phyloP scores from a whole-genome alignment of 2,329 filamentous ascomycete species.

The Xylaria sp. region DNA sequence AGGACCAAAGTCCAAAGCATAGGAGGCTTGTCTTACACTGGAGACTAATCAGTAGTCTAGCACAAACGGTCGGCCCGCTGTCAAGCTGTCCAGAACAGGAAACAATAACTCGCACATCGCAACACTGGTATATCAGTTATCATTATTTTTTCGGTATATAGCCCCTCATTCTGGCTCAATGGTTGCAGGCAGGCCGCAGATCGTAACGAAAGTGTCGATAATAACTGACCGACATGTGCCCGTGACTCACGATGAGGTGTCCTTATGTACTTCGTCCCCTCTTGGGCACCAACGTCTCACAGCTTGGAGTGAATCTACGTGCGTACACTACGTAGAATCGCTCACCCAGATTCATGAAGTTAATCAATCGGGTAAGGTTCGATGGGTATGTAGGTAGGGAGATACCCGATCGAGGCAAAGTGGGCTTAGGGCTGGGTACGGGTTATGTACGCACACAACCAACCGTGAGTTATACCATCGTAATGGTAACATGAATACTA shows the following conservation, averaged over 20 bases:
- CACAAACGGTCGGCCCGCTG: neutral
- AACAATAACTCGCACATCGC: neutral
- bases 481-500: too few species aligned
- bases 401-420: slow-evolving; percentile 9
- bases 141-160: slow-evolving; percentile 2
- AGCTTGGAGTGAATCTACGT: neutral
- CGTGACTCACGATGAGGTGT: slow-evolving; percentile 38
- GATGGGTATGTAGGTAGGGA: slow-evolving; percentile 11
- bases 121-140: slow-evolving; percentile 6
- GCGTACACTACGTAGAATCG: slow-evolving; percentile 10
- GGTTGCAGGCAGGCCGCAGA: slow-evolving; percentile 30
- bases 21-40: neutral
- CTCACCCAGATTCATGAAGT: slow-evolving; percentile 5
- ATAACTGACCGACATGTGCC: slow-evolving; percentile 17
- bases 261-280: slow-evolving; percentile 12
- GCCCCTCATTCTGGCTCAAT: slow-evolving; percentile 15
- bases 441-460: slow-evolving; percentile 22
- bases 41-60: neutral
- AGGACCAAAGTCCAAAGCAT: neutral
- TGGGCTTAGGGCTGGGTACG: slow-evolving; percentile 35
- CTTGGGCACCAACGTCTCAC: slow-evolving; percentile 29
- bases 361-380: neutral
- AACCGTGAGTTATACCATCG: too few species aligned
- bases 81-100: slow-evolving; percentile 10
- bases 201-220: slow-evolving; percentile 3